These are phyloP conservation scores for Uromyces viciae-fabae DNA, from an alignment of 1,284 basidiomycete genomes.

Conservation along the genomic window DNA sequence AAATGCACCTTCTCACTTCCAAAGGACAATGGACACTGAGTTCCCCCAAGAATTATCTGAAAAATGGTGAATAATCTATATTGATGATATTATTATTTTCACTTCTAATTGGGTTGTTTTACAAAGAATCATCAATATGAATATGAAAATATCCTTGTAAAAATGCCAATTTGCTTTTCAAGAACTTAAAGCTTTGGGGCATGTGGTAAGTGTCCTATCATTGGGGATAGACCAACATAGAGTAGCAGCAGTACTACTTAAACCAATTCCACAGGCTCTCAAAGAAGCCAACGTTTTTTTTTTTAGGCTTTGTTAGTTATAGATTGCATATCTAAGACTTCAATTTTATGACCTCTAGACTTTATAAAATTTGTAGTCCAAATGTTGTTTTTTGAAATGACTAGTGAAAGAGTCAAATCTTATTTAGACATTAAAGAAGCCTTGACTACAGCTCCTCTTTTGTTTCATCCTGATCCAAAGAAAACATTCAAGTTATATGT, in stretches of 20 bases:
- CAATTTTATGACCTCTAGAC: background rate
- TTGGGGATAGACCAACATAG: background rate
- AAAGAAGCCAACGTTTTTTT: background rate
- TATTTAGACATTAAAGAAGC: background rate
- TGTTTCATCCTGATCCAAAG: background rate
- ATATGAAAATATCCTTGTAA: conserved; percentile 8
- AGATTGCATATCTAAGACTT: background rate
- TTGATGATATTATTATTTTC: conserved; percentile 15
- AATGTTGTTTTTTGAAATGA: background rate
- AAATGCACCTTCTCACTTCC: conserved; percentile 3
- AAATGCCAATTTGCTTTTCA: background rate
- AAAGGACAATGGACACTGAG: background rate
- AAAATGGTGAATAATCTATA: background rate
- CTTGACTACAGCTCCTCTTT: background rate
- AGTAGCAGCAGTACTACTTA: background rate
- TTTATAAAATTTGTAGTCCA: background rate
- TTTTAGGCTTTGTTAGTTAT: conserved; percentile 1
- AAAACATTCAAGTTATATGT: background rate
- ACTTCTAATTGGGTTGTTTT: background rate
- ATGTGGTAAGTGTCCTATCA: background rate
- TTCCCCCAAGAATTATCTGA: background rate
- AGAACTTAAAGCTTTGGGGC: background rate
- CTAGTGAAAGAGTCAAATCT: background rate
- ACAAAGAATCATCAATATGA: background rate
- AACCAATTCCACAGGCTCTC: background rate